Evolutionary conservation across 768 basidiomycete genomes (phyloP), one percentile per base, ranked within the genome.

Genomic region (Lactarius deliciosus): DNA sequence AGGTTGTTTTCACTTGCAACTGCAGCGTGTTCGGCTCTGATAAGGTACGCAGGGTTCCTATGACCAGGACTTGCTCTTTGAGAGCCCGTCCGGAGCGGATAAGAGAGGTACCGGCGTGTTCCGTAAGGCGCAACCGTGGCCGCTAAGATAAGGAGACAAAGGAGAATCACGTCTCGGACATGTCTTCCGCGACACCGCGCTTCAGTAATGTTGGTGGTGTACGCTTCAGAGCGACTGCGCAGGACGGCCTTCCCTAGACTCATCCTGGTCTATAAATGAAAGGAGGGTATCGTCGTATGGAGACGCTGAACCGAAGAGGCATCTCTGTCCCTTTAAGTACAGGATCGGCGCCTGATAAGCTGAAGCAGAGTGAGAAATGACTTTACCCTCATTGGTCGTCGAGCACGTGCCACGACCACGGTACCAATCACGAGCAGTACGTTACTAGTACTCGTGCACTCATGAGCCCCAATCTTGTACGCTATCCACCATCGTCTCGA

Each of bases 1-100:
- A 86, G 78, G 69, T 84, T 82, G 76, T 95, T 94, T 79, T 98
- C 96, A 32, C 89, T 83, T 5, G 96, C 94, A 20, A 98, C 95
- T 0, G 94, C 96, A 5, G 92, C 96, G 69, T 89, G 78, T 38
- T 81, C 79, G 0, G 89, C 96, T 64, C 81, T 74, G 38, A 84
- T 80, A 40, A 88, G 79, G 70, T 85, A 87, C 20, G 82, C 82
- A 0, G 83, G 82, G 71, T 89, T 89, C 34, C 82, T 76, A 30
- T 50, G 62, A 10, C 45, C 28, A 28, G 10, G 50, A 6, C 53
- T 9, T 55, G 3, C 45, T 63, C 28, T 60, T 18, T n/a, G 55
- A 65, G 41, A 15, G 30, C 38, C 36, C 47, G 34, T 54, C 34
- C 36, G 61, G 28, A 56, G 73, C 57, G 15, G 67, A 60, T 0